A percentile compares a stretch with the other conserved stretches of the same genome.
These are phyloP conservation scores for Umbelopsis ramanniana DNA, from an alignment of 192 early-diverging fungal genomes.

Conservation along the genomic window DNA sequence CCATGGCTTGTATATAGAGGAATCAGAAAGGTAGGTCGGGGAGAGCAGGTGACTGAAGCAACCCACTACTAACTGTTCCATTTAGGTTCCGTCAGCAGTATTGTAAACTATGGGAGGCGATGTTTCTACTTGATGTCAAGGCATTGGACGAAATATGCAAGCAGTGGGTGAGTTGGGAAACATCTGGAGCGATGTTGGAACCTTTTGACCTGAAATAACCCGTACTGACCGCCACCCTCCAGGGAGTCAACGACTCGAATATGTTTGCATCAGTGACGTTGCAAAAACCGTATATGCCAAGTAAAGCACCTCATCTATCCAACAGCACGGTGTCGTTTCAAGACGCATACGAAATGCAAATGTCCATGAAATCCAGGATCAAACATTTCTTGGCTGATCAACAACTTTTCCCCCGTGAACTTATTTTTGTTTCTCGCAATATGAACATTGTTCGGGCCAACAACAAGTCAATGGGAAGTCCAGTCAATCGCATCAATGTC, in stretches of 20 bases:
- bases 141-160: conserved; percentile 66
- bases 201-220: too few species aligned
- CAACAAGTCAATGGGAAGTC: conserved; percentile 83
- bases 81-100: conserved; percentile 74
- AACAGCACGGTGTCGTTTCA: conserved; percentile 39
- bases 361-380: conserved; percentile 73
- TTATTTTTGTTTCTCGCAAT: conserved; percentile 90
- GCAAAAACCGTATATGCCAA: conserved; percentile 66
- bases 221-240: not conserved
- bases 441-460: conserved; percentile 86
- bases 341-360: conserved; percentile 76
- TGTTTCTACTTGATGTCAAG: conserved; percentile 74
- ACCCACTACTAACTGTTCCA: not conserved
- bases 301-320: conserved; percentile 48
- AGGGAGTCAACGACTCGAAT: conserved; percentile 63
- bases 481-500: conserved; percentile 86
- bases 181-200: too few species aligned
- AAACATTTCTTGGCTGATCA: conserved; percentile 73
- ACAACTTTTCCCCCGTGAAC: conserved; percentile 78
- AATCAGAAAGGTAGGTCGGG: conserved; percentile 45
- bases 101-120: conserved; percentile 82
- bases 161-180: conserved; percentile 70
- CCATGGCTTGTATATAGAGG: conserved; percentile 90
- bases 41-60: too few species aligned
- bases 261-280: conserved; percentile 74